These are phyloP conservation scores for Colletotrichum sp. DNA, from an alignment of 2,329 filamentous ascomycete genomes.

Conservation along the genomic window DNA sequence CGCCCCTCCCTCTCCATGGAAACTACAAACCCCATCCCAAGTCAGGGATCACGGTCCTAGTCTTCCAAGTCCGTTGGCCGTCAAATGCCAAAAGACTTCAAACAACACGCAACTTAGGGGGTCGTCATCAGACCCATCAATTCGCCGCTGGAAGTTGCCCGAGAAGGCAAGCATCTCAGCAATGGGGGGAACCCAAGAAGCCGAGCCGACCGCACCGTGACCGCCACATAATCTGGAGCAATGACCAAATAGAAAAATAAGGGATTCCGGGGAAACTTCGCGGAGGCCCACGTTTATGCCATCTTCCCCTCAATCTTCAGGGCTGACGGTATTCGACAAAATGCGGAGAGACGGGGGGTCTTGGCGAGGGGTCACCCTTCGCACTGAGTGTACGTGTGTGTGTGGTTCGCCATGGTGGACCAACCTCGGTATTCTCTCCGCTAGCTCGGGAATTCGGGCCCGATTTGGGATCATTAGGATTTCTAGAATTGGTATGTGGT, in stretches of 20 bases:
- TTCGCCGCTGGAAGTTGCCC: constrained; percentile 7
- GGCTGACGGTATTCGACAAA: not conserved
- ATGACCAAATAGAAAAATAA: not conserved
- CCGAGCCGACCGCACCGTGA: not conserved
- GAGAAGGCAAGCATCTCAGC: not conserved
- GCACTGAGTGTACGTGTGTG: not conserved
- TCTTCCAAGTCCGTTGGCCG: not conserved
- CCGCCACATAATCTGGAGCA: not conserved
- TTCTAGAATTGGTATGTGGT: not conserved
- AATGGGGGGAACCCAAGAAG: not conserved
- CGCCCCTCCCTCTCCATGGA: not conserved
- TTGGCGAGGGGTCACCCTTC: not conserved
- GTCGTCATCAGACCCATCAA: constrained; percentile 1
- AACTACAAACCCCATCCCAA: not conserved
- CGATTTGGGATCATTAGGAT: not conserved
- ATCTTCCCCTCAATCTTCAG: not conserved
- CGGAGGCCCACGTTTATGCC: constrained; percentile 6
- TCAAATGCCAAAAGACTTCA: not conserved
- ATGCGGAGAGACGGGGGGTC: constrained; percentile 6
- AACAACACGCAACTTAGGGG: not conserved
- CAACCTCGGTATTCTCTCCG: constrained; percentile 14
- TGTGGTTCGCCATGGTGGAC: not conserved
- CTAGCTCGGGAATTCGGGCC: not conserved
- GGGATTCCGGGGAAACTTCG: constrained; percentile 21
- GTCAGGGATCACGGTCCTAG: constrained; percentile 8